Evolutionary conservation across 129 eudicot genomes (phyloP).

Genomic region (Flaveria linearis): DNA sequence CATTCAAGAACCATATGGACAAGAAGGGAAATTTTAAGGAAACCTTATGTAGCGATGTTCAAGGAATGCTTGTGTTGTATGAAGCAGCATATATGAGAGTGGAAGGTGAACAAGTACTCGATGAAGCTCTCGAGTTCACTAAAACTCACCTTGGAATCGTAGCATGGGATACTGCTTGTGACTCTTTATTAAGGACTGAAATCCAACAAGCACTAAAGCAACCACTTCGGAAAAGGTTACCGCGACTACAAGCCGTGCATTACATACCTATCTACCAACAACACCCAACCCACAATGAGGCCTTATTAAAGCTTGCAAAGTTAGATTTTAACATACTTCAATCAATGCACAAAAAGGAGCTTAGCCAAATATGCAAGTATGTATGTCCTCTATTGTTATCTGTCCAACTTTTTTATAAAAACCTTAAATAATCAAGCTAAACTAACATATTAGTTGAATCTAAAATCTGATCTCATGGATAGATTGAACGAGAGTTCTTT

Average conservation of each 20-base stretch:
- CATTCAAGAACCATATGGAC: slow-evolving; percentile 32
- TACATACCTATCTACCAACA: slow-evolving; percentile 4
- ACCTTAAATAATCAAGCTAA: not conserved
- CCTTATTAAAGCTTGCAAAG: slow-evolving; percentile 1
- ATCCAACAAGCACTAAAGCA: not conserved
- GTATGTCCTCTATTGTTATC: too few relatives aligned
- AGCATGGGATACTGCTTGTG: not conserved
- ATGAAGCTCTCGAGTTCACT: slow-evolving; percentile 32
- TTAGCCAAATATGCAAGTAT: not conserved
- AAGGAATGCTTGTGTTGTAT: slow-evolving; percentile 46
- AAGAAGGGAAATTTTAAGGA: slow-evolving; percentile 26
- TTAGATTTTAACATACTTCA: slow-evolving; percentile 1
- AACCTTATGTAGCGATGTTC: slow-evolving; percentile 5
- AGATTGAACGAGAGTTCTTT: too few relatives aligned
- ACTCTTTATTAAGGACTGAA: not conserved
- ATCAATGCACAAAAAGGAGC: slow-evolving; percentile 6
- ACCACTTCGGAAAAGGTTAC: not conserved
- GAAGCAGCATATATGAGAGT: slow-evolving; percentile 44
- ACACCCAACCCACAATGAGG: not conserved
- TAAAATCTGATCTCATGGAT: too few relatives aligned
- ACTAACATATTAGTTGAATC: not conserved
- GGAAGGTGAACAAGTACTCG: slow-evolving; percentile 41
- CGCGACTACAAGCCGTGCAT: not conserved
- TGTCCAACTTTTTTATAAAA: too few relatives aligned
- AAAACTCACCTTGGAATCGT: not conserved